These are phyloP conservation scores for Crucihimalaya himalaica DNA, from an alignment of 345 rosid species.

Conservation along the genomic window DNA sequence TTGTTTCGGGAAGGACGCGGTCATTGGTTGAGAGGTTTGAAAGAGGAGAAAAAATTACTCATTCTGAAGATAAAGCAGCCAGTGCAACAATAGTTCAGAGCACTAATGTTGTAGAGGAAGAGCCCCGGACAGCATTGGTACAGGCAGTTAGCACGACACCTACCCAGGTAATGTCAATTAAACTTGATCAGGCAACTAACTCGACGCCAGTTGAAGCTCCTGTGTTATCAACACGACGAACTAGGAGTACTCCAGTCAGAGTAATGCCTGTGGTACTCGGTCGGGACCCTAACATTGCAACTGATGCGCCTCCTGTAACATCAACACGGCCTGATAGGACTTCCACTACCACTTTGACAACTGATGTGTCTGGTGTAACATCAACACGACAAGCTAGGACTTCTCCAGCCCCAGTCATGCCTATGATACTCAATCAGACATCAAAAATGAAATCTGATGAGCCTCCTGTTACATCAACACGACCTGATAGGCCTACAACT, in stretches of 20 bases:
- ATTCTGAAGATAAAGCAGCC: conserved; percentile 46
- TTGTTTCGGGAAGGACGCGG: conserved; percentile 87
- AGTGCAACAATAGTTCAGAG: conserved; percentile 28
- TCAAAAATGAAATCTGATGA: conserved; percentile 22
- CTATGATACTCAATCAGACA: conserved; percentile 31
- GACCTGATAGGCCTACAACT: conserved; percentile 20
- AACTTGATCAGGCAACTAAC: conserved; percentile 34
- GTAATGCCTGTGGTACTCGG: conserved; percentile 44
- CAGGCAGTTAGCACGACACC: conserved; percentile 25
- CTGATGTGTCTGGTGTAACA: conserved; percentile 24
- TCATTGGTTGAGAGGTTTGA: conserved; percentile 93
- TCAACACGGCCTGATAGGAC: conserved; percentile 25
- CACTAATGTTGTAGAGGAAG: conserved; percentile 33
- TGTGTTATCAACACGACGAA: conserved; percentile 31
- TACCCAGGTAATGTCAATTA: conserved; percentile 24
- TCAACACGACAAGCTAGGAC: conserved; percentile 26
- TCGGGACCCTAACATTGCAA: conserved; percentile 27
- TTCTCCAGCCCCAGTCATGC: conserved; percentile 21
- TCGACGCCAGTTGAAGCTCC: conserved; percentile 30
- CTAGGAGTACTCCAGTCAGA: conserved; percentile 31
- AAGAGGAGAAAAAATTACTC: conserved; percentile 53
- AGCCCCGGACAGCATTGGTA: conserved; percentile 21
- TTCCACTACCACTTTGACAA: conserved; percentile 10
- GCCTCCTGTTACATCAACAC: conserved; percentile 25
- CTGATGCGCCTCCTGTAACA: conserved; percentile 29